These are phyloP conservation scores for Guillardia theta DNA, from an alignment of 78 protist species.

Conservation along the genomic window DNA sequence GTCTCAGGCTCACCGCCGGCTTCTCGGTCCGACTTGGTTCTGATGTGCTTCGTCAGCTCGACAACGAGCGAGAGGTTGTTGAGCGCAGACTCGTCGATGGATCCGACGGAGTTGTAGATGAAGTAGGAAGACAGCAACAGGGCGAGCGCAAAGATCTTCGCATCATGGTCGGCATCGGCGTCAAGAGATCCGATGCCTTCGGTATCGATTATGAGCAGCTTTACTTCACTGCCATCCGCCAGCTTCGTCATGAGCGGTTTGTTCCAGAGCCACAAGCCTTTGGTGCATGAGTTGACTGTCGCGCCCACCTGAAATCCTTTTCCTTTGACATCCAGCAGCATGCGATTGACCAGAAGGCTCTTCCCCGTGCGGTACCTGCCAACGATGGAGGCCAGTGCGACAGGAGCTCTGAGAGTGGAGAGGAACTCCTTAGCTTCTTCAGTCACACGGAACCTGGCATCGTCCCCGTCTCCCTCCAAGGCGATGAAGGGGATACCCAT, in stretches of 20 bases:
- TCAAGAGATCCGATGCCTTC: constrained; percentile 13
- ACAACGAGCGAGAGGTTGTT: not conserved
- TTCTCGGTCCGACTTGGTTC: not conserved
- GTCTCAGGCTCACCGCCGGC: not conserved
- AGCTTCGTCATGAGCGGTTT: not conserved
- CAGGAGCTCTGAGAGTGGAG: not conserved
- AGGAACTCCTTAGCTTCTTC: constrained; percentile 6
- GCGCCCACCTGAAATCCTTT: not conserved
- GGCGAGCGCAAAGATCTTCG: constrained; percentile 45
- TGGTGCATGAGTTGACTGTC: not conserved
- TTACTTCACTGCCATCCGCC: not conserved
- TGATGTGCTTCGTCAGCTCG: not conserved
- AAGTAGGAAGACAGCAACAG: constrained; percentile 52
- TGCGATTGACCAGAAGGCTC: constrained; percentile 1
- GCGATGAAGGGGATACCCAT: not conserved
- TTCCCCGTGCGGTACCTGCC: constrained; percentile 9
- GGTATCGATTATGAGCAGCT: not conserved
- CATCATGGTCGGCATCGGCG: not conserved
- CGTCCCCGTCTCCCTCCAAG: not conserved
- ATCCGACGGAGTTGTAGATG: constrained; percentile 41
- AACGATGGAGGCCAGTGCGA: not conserved
- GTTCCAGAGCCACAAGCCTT: constrained; percentile 25
- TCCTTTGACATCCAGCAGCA: not conserved
- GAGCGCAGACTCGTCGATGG: constrained; percentile 37
- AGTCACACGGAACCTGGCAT: not conserved